Base-by-base conservation (phyloP, 2,329 filamentous ascomycete genomes). In the Diplodia sapinea region DNA sequence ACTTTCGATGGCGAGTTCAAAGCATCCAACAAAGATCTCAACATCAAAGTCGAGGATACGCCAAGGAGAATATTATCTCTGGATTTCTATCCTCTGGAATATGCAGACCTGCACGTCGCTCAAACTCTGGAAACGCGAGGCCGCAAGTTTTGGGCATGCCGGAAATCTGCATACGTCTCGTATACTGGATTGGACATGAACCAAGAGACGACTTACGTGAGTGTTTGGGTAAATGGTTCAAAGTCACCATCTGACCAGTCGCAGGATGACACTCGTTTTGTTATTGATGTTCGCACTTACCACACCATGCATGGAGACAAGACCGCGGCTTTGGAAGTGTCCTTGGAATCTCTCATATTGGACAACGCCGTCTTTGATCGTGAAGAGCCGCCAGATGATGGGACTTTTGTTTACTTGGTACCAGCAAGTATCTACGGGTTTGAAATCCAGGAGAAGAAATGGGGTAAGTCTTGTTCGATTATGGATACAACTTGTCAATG, bases 291-390 rank as follows among this genome's bases (percentile, higher is more conserved):
- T 12, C 47, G 47, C n/a, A 50, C 47, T 2, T 26, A 26, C n/a
- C 20, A 26, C n/a, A 50, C 20, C 9, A 50, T 50, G n/a, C 47
- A 50, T 26, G n/a, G 1, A 9, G 55, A 6, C 47, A 64, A 17
- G 51, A 52, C n/a, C 51, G 23, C 29, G 13, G 68, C 13, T 75
- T 75, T 43, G 73, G 3, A 1, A 5, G 5, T 15, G 13, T 17
- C 5, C 5, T 43, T 2, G 15, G 38, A 17, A 17, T 17, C 15
- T 17, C 5, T 4, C 7, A 6, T 8, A 6, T 6, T 43, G 6
- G 15, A 15, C 17, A 3, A n/a, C 17, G 5, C 17, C 3, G 1
- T n/a, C 40, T 17, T 15, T 4, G 7, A 43, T 43, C 38, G 38
- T 43, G 15, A n/a, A 8, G 15, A 17, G 17, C 40, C 15, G 0